Base-by-base conservation (phyloP, 371 early-diverging fungal species). In the Lichtheimia hyalospora region DNA sequence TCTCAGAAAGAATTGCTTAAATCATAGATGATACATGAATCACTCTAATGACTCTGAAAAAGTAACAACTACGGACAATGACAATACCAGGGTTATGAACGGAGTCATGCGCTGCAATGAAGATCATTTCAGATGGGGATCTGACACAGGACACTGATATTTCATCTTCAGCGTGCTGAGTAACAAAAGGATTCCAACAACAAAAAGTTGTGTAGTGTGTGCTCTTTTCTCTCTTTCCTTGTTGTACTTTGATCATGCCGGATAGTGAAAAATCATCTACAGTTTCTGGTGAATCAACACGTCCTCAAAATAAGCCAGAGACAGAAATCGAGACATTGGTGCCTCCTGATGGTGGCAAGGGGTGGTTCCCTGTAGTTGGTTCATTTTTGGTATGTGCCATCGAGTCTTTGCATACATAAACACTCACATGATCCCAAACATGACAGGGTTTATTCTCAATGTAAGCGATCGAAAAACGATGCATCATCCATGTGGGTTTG, bases 361-460 rank as follows among this genome's bases (percentile, higher is more conserved):
- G 75, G 23, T 74, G 75, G 67, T 63, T 73, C 5, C 71, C 74
- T 15, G 74, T 79, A 34, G 64, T 75, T 58, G 79, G 79, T 10
- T 68, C 74, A 16, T 75, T 75, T 59, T 68, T 71, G 68, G 79
- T 75, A 69, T 62, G 72, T 46, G 54, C 21, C 18, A 43, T 5
- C 23, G 25, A n/a, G n/a, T n/a, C n/a, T n/a, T n/a, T 20, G 52
- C 42, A 14, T 25, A 51, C 25, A 10, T 51, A 16, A 13, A 24
- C 15, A 41, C 20, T 41, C 16, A 28, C 44, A 24, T 23, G 14
- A 34, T 28, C 51, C n/a, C 25, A 25, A 25, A 16, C 14, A 42
- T 48, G 43, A 10, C 39, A 67, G 67, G 67, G 67, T 21, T 39
- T 67, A 21, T 67, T 67, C 42, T 54, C 63, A 6, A 67, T 67